Evolutionary conservation across 805 yeast species (phyloP), one percentile per base, ranked within the genome.

Genomic region (Nakazawaea wyomingensis): DNA sequence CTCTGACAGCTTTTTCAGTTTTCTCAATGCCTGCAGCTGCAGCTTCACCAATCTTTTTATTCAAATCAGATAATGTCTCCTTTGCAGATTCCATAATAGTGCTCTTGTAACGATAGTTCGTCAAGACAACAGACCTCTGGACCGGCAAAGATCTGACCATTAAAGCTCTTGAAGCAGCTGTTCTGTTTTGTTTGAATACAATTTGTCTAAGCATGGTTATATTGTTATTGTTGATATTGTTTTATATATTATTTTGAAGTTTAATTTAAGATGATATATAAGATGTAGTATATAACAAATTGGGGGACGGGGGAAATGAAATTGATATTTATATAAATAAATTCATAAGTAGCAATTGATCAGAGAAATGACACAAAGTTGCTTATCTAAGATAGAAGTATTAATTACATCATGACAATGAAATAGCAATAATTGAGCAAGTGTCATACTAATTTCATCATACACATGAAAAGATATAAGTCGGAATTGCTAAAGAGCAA

Each of bases 1-100:
- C 48, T 26, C 37, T 41, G 20, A 41, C 45, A 39, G 40, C 47
- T 49, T 56, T 69, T 17, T 10, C 14, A 13, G 69, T 67, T 33
- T 57, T 61, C 29, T 68, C 69, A 44, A 68, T 54, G 2, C 70
- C 68, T 17, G 57, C 59, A n/a, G 72, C 72, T 14, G 65, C 56
- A 7, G 59, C 61, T 46, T 68, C 59, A 7, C 72, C 73, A n/a
- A 66, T 63, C 51, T 64, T 67, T 45, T 49, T 13, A 34, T 52
- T 53, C 44, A 56, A 42, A 16, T 42, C 38, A 4, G 52, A 39
- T 34, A 55, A 45, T 5, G 49, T 50, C 27, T 55, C 61, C 43
- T 54, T 54, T 31, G 59, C 53, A 34, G 50, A 41, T 14, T 54
- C 56, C 14, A 50, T 48, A 24, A 44, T 33, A 7, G 40, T 19